Evolutionary conservation across 768 basidiomycete genomes (phyloP).

Genomic region (Dacryopinax primogenitus): DNA sequence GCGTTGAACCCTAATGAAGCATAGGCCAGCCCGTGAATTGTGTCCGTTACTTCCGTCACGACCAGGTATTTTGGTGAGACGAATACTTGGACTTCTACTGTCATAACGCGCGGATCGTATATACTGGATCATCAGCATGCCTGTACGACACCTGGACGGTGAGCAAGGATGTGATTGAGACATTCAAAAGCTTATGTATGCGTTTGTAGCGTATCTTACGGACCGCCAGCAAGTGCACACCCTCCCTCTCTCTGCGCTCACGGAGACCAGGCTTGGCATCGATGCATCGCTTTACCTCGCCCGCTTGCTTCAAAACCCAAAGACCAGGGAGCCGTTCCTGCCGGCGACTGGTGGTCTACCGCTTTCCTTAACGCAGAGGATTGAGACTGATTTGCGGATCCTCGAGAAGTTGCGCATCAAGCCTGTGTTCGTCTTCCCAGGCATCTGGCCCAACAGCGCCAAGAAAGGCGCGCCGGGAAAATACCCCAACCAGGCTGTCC

Average conservation of each 20-base stretch:
- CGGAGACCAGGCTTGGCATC: constrained; percentile 90
- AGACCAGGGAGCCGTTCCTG: constrained; percentile 77
- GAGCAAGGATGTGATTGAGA: constrained; percentile 22
- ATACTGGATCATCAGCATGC: constrained; percentile 34
- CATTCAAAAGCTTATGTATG: not conserved
- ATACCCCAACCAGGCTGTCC: constrained; percentile 12
- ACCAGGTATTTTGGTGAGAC: constrained; percentile 6
- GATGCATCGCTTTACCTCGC: constrained; percentile 87
- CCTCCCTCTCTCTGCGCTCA: constrained; percentile 63
- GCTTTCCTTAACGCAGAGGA: constrained; percentile 69
- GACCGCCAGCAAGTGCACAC: constrained; percentile 84
- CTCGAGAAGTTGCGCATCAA: constrained; percentile 90
- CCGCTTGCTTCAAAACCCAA: constrained; percentile 57
- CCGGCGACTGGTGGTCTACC: constrained; percentile 93
- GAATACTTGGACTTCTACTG: not conserved
- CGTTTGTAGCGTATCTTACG: constrained; percentile 53
- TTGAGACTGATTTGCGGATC: constrained; percentile 80
- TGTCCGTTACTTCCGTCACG: not conserved
- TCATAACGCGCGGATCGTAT: not conserved
- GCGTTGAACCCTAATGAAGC: not conserved
- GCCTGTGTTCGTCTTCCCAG: constrained; percentile 96
- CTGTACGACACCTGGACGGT: constrained; percentile 78
- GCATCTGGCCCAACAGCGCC: constrained; percentile 64
- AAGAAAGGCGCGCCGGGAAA: constrained; percentile 50
- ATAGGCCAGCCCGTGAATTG: not conserved